Base-by-base conservation (phyloP, 179 eudicot genomes). In the Beta lomatogona region DNA sequence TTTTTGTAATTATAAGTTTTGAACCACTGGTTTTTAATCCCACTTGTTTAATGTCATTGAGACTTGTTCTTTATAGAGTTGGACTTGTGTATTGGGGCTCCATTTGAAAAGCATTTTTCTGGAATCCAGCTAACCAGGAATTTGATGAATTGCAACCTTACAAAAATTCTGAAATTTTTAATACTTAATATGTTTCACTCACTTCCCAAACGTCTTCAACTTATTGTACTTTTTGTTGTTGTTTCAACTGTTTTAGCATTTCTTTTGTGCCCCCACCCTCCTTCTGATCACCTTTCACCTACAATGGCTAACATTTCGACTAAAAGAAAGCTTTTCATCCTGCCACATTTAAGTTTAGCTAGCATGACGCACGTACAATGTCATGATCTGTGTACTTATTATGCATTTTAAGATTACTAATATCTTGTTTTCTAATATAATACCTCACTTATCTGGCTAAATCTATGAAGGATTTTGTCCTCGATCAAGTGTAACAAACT, bases 61-160 rank as follows among this genome's bases (percentile, higher is more conserved):
- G 53, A 48, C 53, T 48, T 48, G 53, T 48, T 48, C 53, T 48
- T 48, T 48, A 78, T 73, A 65, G 79, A 45, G 48, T 79, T 83
- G 86, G 86, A 79, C 8, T 83, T 57, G 77, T 71, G 59, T 83
- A 61, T 75, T 68, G 80, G 76, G 79, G 72, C 61, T 66, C 77
- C 79, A 79, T 83, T 83, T 79, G 80, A 79, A 79, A 83, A 83
- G 82, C 86, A 83, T 83, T 79, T 79, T 45, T 79, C 82, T 83
- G 76, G 79, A 83, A 67, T 79, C 79, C 82, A 74, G 58, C 69
- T 53, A 46, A 46, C 69, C 54, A 31, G 25, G 76, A 81, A 76
- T 81, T 81, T 81, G 76, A 69, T 82, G 63, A 76, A 44, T 82
- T 75, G 73, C 84, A 68, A 82, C 60, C 13, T 76, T 81, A 76